A percentile compares a stretch with the other conserved stretches of the same genome.
phyloP scores from a whole-genome alignment of 202 grass and related monocot genomes.

The Cymbopogon flexuosus region DNA sequence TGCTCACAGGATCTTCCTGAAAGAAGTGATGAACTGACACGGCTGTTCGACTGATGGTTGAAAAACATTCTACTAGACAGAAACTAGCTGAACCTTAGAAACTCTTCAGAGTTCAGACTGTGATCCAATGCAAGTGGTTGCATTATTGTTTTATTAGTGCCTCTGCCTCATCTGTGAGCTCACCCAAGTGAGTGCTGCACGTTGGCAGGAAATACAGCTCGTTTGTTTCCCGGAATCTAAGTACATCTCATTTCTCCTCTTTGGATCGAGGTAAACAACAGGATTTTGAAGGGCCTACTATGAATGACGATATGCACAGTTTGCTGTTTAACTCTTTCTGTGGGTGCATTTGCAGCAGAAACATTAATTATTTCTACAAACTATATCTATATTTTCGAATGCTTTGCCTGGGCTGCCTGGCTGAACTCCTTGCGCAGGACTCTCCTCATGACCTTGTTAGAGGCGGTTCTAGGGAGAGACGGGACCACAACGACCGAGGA shows the following conservation, averaged over 20 bases:
- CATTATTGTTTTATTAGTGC: neutral
- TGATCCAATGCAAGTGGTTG: too few species aligned
- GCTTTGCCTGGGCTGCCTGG: conserved; percentile 38
- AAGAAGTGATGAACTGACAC: too few species aligned
- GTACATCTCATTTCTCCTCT: neutral
- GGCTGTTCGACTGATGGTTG: too few species aligned
- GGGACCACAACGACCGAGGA: conserved; percentile 58
- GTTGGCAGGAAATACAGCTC: neutral
- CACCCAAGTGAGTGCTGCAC: neutral
- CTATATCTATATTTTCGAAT: conserved; percentile 72
- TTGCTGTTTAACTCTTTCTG: neutral
- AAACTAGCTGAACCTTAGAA: too few species aligned
- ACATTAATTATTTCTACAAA: neutral
- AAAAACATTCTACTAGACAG: too few species aligned
- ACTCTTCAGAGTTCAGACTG: neutral
- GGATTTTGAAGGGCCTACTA: neutral
- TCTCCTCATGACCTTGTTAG: conserved; percentile 95
- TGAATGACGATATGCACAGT: conserved; percentile 13
- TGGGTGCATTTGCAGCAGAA: neutral
- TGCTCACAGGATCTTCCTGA: too few species aligned
- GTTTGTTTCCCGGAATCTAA: neutral
- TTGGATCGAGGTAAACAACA: neutral
- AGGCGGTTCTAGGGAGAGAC: conserved; percentile 77
- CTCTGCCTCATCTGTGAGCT: neutral
- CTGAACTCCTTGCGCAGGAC: conserved; percentile 71